phyloP scores from a whole-genome alignment of 768 basidiomycete species.

The Mycena latifolia region DNA sequence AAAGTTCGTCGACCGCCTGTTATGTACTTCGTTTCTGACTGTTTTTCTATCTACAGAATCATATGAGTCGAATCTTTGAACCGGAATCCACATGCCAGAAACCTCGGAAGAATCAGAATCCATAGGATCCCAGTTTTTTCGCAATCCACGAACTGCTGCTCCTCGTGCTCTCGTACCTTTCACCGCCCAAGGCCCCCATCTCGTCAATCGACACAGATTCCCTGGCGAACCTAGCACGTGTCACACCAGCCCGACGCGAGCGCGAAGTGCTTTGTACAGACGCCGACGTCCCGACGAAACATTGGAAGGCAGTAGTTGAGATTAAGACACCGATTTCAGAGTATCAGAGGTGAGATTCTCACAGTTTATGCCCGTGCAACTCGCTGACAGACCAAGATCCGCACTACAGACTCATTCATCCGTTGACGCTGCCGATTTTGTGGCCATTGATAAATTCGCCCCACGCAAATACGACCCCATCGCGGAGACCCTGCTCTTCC shows the following conservation, averaged over 20 bases:
- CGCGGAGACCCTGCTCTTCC: constrained; percentile 26
- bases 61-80: too few species aligned
- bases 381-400: constrained; percentile 8
- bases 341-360: constrained; percentile 3
- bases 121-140: constrained; percentile 32
- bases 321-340: background rate
- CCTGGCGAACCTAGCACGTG: constrained; percentile 30
- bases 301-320: background rate
- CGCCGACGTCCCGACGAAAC: constrained; percentile 17
- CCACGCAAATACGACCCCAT: constrained; percentile 27
- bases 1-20: too few species aligned
- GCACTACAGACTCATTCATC: constrained; percentile 26
- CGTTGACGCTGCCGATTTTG: constrained; percentile 21
- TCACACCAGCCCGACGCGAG: constrained; percentile 31
- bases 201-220: constrained; percentile 24
- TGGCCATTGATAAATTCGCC: constrained; percentile 34
- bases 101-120: too few species aligned
- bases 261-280: constrained; percentile 29
- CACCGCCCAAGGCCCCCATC: constrained; percentile 18
- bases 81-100: too few species aligned
- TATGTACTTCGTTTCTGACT: too few species aligned
- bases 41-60: too few species aligned
- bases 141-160: constrained; percentile 34
- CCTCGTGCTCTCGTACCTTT: constrained; percentile 28
- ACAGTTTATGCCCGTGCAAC: background rate